These are phyloP conservation scores for Cystobasidium pallidum DNA, from an alignment of 1,284 basidiomycete species.

Conservation along the genomic window DNA sequence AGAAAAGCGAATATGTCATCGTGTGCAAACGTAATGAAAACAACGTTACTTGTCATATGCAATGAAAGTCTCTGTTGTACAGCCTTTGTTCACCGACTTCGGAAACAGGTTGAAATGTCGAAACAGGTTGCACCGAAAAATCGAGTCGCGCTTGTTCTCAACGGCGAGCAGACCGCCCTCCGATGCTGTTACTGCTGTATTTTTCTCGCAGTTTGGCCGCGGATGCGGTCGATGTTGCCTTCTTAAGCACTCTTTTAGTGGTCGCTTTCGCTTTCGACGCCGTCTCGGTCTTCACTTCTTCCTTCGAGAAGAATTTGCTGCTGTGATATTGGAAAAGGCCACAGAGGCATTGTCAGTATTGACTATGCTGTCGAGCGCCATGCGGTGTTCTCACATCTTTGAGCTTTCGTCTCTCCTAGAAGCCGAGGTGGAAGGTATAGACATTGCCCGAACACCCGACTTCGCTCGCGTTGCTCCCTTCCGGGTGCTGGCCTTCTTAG, in stretches of 20 bases:
- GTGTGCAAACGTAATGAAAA: too few relatives aligned
- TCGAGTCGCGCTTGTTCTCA: not conserved
- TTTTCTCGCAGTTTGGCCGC: slow-evolving; percentile 1
- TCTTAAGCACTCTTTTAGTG: not conserved
- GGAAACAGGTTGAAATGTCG: too few relatives aligned
- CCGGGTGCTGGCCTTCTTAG: not conserved
- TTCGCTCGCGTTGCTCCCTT: not conserved
- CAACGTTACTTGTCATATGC: too few relatives aligned
- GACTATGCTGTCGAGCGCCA: too few relatives aligned
- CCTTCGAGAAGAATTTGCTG: slow-evolving; percentile 12
- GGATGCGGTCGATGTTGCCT: not conserved
- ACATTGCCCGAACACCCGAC: not conserved
- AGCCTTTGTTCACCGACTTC: too few relatives aligned
- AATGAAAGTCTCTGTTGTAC: too few relatives aligned
- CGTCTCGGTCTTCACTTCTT: not conserved
- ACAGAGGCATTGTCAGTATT: not conserved
- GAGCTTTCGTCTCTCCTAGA: not conserved
- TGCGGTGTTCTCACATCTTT: not conserved
- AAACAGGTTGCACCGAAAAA: too few relatives aligned
- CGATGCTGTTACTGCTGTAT: not conserved
- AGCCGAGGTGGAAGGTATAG: not conserved
- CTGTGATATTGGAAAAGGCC: not conserved
- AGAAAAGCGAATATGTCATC: slow-evolving; percentile 13
- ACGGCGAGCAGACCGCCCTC: slow-evolving; percentile 1
- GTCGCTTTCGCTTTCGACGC: not conserved